phyloP scores from a whole-genome alignment of 2,329 filamentous ascomycete genomes.

The Nannizzia gypsea region DNA sequence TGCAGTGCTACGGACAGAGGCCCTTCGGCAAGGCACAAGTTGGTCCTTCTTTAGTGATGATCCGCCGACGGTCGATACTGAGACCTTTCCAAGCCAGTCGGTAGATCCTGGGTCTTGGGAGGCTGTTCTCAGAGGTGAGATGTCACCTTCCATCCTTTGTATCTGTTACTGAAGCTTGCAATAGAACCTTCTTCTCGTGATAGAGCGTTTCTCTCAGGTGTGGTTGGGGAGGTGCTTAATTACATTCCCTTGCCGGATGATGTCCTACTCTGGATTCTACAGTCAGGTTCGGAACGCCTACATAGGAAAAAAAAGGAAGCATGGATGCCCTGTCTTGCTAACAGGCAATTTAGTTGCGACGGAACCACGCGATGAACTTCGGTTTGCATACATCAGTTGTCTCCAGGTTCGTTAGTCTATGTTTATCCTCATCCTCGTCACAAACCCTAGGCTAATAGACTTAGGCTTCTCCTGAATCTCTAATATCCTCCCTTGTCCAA shows the following conservation, averaged over 20 bases:
- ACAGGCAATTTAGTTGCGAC: constrained; percentile 33
- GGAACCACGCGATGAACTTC: constrained; percentile 45
- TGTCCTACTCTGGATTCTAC: constrained; percentile 52
- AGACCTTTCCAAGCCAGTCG: constrained; percentile 26
- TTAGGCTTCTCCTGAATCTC: constrained; percentile 21
- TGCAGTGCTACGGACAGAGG: constrained; percentile 51
- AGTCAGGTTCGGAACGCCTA: constrained; percentile 21
- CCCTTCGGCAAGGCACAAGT: constrained; percentile 39
- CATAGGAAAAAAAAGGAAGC: not conserved
- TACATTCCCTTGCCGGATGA: constrained; percentile 47
- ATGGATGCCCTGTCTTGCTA: not conserved
- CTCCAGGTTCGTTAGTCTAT: constrained; percentile 33
- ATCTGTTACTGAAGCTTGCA: constrained; percentile 4
- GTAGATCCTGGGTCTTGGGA: constrained; percentile 24
- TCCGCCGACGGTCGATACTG: constrained; percentile 15
- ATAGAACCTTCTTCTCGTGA: constrained; percentile 41
- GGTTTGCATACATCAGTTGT: constrained; percentile 47
- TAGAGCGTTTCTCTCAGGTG: constrained; percentile 51
- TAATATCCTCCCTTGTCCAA: constrained; percentile 28
- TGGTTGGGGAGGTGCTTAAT: constrained; percentile 45
- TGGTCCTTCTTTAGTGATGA: constrained; percentile 47
- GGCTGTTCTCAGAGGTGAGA: constrained; percentile 25
- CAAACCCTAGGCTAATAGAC: constrained; percentile 11
- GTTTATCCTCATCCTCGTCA: not conserved
- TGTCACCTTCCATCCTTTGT: not conserved